A percentile compares a stretch with the other conserved stretches of the same genome.
phyloP scores from a whole-genome alignment of 257 asterid species.

The Solanum peruvianum region DNA sequence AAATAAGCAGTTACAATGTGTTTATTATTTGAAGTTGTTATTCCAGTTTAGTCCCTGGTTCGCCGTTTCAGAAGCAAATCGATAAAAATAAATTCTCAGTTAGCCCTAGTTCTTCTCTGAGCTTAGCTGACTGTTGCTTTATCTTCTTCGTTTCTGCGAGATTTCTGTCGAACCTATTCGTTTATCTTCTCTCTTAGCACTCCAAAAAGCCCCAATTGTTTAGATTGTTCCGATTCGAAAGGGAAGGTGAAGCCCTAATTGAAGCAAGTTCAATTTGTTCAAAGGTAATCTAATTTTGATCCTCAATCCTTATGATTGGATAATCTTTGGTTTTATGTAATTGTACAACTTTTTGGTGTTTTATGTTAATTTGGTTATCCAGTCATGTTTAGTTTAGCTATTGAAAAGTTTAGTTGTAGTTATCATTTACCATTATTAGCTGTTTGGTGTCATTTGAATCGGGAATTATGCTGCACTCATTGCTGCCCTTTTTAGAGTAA shows the following conservation, averaged over 20 bases:
- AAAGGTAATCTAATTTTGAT: neutral
- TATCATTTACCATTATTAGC: neutral
- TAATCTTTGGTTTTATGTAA: neutral
- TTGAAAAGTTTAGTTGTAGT: neutral
- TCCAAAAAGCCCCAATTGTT: neutral
- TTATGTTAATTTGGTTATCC: neutral
- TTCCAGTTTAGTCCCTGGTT: neutral
- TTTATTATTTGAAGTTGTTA: neutral
- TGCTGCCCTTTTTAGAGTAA: neutral
- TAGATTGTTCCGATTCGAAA: neutral
- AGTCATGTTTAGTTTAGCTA: neutral
- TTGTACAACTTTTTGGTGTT: neutral
- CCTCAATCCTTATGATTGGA: neutral
- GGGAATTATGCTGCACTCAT: neutral
- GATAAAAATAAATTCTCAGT: neutral
- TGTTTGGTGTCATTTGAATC: neutral
- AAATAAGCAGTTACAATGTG: neutral
- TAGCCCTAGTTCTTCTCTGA: neutral
- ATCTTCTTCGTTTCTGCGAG: neutral
- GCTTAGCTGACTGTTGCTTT: neutral
- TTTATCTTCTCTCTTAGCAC: neutral
- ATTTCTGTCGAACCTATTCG: neutral
- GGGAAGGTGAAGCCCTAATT: neutral
- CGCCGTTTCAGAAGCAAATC: neutral
- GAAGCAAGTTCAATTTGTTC: neutral